phyloP scores from a whole-genome alignment of 805 yeast species.

The Cyberlindnera maclurae region DNA sequence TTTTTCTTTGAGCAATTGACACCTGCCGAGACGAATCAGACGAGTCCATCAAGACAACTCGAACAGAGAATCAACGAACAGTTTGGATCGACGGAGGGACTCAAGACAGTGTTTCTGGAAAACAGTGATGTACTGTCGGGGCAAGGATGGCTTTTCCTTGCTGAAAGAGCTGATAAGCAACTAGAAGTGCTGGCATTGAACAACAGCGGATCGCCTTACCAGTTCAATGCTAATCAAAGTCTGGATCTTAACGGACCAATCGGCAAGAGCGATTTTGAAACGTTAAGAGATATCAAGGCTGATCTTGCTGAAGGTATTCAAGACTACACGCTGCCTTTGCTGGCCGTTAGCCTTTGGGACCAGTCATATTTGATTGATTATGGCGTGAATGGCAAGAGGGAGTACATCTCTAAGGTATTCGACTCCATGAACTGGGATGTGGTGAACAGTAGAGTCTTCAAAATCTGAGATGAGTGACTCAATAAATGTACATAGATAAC shows the following conservation, averaged over 20 bases:
- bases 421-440: conserved; percentile 80
- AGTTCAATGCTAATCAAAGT: conserved; percentile 59
- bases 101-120: conserved; percentile 10
- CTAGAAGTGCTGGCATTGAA: conserved; percentile 48
- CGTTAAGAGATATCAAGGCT: conserved; percentile 35
- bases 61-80: conserved; percentile 28
- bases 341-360: conserved; percentile 84
- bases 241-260: conserved; percentile 74
- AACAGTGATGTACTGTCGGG: conserved; percentile 28
- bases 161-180: conserved; percentile 57
- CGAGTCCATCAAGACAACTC: conserved; percentile 31
- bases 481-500: conserved; percentile 1
- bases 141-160: conserved; percentile 74
- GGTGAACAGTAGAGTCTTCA: conserved; percentile 39
- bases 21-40: conserved; percentile 15
- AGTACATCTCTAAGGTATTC: conserved; percentile 70
- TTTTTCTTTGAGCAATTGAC: conserved; percentile 65
- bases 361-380: conserved; percentile 80
- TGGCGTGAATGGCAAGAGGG: conserved; percentile 66
- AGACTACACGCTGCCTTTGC: conserved; percentile 66
- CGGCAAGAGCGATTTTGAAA: conserved; percentile 44
- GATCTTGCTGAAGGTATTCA: conserved; percentile 33
- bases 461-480: conserved; percentile 6
- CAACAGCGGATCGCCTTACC: conserved; percentile 76
- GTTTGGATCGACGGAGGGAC: conserved; percentile 28